phyloP scores from a whole-genome alignment of 768 basidiomycete species.

The Amanita fuliginea region DNA sequence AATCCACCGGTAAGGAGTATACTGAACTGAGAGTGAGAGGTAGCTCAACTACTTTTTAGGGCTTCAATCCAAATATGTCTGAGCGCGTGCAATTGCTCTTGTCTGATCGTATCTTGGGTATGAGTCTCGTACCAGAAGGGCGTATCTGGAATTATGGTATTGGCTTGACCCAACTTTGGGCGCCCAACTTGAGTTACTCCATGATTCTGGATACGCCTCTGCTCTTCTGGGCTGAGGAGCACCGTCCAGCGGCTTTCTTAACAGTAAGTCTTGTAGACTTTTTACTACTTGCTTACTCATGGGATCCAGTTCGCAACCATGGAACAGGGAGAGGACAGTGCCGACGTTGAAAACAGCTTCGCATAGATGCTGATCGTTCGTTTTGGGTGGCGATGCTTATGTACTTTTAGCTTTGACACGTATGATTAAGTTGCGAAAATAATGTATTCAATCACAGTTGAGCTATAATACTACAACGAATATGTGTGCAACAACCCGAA shows the following conservation, averaged over 20 bases:
- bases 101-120: slow-evolving; percentile 92
- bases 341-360: slow-evolving; percentile 93
- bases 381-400: background rate
- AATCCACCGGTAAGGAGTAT: slow-evolving; percentile 52
- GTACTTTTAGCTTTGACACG: slow-evolving; percentile 1
- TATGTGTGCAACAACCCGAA: background rate
- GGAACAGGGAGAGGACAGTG: slow-evolving; percentile 85
- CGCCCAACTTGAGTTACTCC: slow-evolving; percentile 66
- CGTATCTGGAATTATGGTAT: slow-evolving; percentile 96
- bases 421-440: background rate
- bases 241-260: slow-evolving; percentile 89
- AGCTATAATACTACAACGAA: slow-evolving; percentile 4
- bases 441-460: slow-evolving; percentile 2
- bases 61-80: slow-evolving; percentile 99
- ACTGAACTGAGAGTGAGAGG: background rate
- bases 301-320: slow-evolving; percentile 69
- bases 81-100: slow-evolving; percentile 88
- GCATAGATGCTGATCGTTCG: slow-evolving; percentile 34
- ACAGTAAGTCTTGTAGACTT: slow-evolving; percentile 41
- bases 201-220: slow-evolving; percentile 90
- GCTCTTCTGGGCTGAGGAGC: slow-evolving; percentile 93
- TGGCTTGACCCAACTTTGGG: slow-evolving; percentile 87
- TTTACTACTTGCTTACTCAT: slow-evolving; percentile 4
- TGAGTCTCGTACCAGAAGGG: slow-evolving; percentile 91
- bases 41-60: slow-evolving; percentile 26